Percentiles rank a stretch among this genome's conserved stretches.
phyloP scores from a whole-genome alignment of 257 asterid genomes.

The Jaltomata sinuosa region DNA sequence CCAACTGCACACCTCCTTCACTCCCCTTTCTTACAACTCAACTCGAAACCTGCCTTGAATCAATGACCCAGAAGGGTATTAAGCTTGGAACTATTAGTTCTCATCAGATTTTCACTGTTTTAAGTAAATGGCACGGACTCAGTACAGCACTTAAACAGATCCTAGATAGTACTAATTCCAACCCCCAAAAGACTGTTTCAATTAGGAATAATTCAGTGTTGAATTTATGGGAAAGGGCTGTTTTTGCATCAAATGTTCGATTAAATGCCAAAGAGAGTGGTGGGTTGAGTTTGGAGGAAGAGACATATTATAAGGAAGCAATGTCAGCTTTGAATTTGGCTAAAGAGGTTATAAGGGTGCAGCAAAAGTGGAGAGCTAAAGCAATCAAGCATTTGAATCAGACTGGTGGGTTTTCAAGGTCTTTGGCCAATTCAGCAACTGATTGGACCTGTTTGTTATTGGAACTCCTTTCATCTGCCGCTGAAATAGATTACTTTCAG shows the following conservation, averaged over 20 bases:
- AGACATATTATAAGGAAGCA: constrained; percentile 68
- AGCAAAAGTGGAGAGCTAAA: constrained; percentile 68
- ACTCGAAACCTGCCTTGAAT: constrained; percentile 76
- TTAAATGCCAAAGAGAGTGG: constrained; percentile 48
- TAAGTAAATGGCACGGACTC: constrained; percentile 86
- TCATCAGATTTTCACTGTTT: constrained; percentile 66
- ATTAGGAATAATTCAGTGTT: constrained; percentile 27
- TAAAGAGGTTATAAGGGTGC: constrained; percentile 72
- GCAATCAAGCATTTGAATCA: constrained; percentile 72
- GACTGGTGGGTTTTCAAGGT: constrained; percentile 74
- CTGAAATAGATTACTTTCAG: constrained; percentile 91
- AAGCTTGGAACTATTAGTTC: constrained; percentile 76
- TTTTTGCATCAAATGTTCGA: constrained; percentile 45
- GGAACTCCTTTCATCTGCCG: constrained; percentile 79
- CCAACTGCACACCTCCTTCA: constrained; percentile 47
- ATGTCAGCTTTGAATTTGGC: constrained; percentile 80
- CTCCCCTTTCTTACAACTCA: constrained; percentile 39
- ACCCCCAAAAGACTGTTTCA: constrained; percentile 13
- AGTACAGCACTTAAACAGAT: constrained; percentile 61
- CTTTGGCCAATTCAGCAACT: constrained; percentile 81
- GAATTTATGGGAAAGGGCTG: constrained; percentile 79
- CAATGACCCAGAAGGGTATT: constrained; percentile 60
- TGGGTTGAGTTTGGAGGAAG: constrained; percentile 41
- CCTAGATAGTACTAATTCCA: constrained; percentile 14
- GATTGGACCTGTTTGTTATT: constrained; percentile 94